Conservation (phyloP, 2,329 filamentous ascomycete genomes). For the Fusarium coicis region DNA sequence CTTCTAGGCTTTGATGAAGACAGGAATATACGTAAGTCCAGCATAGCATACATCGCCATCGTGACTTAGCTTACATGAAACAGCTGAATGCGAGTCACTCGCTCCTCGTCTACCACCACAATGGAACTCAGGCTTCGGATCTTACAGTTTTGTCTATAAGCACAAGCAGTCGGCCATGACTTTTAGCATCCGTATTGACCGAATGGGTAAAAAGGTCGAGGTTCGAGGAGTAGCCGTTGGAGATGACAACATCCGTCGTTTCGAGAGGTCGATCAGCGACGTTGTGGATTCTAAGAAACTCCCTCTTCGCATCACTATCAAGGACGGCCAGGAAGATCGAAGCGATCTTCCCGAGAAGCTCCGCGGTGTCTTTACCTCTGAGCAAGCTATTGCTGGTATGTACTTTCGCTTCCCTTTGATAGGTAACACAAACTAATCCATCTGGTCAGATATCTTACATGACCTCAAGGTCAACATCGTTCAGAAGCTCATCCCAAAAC, state of each 20-base stretch:
- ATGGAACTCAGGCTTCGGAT: constrained; percentile 81
- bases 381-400: constrained; percentile 67
- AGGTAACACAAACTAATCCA: background rate
- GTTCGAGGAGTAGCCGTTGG: constrained; percentile 82
- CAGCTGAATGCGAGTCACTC: constrained; percentile 62
- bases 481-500: constrained; percentile 81
- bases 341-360: constrained; percentile 60
- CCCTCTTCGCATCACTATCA: constrained; percentile 65
- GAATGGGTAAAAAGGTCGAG: constrained; percentile 85
- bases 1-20: constrained; percentile 88
- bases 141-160: constrained; percentile 85
- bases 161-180: constrained; percentile 87
- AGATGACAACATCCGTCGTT: constrained; percentile 81
- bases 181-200: constrained; percentile 83
- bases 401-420: background rate
- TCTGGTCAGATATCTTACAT: constrained; percentile 67
- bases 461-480: constrained; percentile 83
- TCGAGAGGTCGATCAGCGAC: constrained; percentile 78
- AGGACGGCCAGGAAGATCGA: constrained; percentile 60
- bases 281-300: constrained; percentile 72
- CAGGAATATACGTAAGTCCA: constrained; percentile 70
- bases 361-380: constrained; percentile 77
- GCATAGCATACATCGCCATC: background rate
- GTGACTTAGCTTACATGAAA: constrained; percentile 15
- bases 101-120: constrained; percentile 74